Evolutionary conservation across 2,329 filamentous ascomycete species (phyloP).

Genomic region (Ambrosiella cleistominuta): DNA sequence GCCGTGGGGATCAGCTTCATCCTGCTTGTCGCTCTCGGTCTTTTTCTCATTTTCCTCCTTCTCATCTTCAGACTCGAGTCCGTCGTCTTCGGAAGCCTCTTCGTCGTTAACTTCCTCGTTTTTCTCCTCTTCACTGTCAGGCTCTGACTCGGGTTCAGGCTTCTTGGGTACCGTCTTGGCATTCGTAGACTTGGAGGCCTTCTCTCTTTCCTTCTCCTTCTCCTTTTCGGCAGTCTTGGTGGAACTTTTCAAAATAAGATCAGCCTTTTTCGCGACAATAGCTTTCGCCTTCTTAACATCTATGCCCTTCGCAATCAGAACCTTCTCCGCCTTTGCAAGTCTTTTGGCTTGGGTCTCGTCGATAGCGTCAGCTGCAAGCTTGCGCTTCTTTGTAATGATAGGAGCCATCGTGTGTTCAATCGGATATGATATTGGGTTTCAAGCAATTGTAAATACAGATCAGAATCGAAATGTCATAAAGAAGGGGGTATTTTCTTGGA

Average conservation of each 20-base stretch:
- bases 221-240: neutral
- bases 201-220: constrained; percentile 1
- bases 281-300: constrained; percentile 3
- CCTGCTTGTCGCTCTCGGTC: neutral
- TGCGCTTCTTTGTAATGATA: constrained; percentile 9
- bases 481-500: too few species aligned
- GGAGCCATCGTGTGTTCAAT: constrained; percentile 1
- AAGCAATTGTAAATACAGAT: too few species aligned
- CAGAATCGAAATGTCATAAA: neutral
- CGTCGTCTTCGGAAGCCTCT: neutral
- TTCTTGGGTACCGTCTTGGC: neutral
- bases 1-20: constrained; percentile 4
- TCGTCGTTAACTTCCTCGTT: neutral
- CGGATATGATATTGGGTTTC: neutral
- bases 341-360: constrained; percentile 8
- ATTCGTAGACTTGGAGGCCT: neutral
- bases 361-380: constrained; percentile 7
- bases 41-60: constrained; percentile 1
- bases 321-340: constrained; percentile 9
- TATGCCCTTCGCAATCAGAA: constrained; percentile 2
- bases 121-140: neutral
- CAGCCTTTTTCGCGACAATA: neutral
- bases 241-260: neutral
- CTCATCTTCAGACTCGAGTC: neutral
- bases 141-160: neutral